Conservation (phyloP, 2,329 filamentous ascomycete species). For the Colletotrichum karsti region DNA sequence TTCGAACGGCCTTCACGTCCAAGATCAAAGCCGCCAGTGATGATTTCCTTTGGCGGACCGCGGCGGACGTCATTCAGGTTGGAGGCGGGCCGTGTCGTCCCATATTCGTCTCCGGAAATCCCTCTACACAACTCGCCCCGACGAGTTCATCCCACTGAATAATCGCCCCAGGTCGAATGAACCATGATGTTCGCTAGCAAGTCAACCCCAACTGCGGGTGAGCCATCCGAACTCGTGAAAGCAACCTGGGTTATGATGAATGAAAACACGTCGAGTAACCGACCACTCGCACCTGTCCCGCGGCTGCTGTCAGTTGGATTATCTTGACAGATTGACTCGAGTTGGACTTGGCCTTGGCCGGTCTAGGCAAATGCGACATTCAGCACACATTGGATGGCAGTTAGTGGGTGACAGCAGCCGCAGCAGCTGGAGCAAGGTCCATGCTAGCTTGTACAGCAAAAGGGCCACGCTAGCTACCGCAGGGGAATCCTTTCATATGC, state of each 20-base stretch:
- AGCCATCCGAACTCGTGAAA: background rate
- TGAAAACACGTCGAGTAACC: too few relatives aligned
- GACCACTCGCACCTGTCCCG: too few relatives aligned
- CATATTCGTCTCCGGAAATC: too few relatives aligned
- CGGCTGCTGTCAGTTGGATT: too few relatives aligned
- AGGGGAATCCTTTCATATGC: slow-evolving; percentile 3
- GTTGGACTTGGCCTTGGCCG: background rate
- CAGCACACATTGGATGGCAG: background rate
- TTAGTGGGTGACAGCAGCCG: background rate
- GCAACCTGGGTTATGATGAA: too few relatives aligned
- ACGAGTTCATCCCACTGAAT: background rate
- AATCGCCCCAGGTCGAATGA: background rate
- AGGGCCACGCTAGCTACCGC: background rate
- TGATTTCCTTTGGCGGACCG: background rate
- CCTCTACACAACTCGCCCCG: too few relatives aligned
- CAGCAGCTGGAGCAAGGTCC: too few relatives aligned
- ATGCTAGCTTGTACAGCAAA: background rate
- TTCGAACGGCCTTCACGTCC: background rate
- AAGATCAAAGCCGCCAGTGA: background rate
- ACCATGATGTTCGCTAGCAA: background rate
- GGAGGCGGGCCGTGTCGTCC: too few relatives aligned
- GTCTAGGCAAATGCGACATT: background rate
- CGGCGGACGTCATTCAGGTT: too few relatives aligned
- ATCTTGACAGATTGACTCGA: slow-evolving; percentile 1
- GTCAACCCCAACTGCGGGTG: background rate